Base-by-base conservation (phyloP, 1,139 yeast genomes). In the Meyerozyma smithsonii region DNA sequence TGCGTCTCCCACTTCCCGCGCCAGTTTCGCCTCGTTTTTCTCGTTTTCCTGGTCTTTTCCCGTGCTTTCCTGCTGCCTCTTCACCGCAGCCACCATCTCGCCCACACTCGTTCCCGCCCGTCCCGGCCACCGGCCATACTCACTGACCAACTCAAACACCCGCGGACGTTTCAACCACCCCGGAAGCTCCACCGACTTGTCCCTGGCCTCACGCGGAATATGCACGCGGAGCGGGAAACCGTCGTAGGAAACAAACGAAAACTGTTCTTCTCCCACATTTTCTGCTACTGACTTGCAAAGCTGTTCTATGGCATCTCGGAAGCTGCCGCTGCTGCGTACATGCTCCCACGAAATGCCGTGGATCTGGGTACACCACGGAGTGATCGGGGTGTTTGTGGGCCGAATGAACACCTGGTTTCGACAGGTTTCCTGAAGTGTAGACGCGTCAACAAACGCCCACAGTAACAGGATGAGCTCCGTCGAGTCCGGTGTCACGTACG, bases 121-220 rank as follows among this genome's bases (percentile, higher is more conserved):
- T n/a, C 15, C 11, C 56, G 81, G 84, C 88, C 89, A 85, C 52
- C 80, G 81, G 32, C 73, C 58, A 56, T 75, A 87, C 59, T 89
- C 97, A 43, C 72, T 76, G 51, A 77, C 75, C 44, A 90, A 64
- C 58, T 88, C 96, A 62, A 86, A 88, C 20, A 84, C 73, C 35
- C 81, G 70, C 2, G 96, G 88, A 49, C 81, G 82, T 55, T 82
- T 87, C 45, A 90, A 64, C 55, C 83, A 87, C 3, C 76, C 68
- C 0, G 97, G 96, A 44, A 90, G 69, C 3, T 69, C 75, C 41
- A 85, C 79, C 11, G 78, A 74, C 56, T 84, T 81, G 56, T 87
- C 95, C 32, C 87, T 70, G 8, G 95, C 88, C 56, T 87, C 95
- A 37, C 95, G 72, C 5, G 86, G 82, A 20, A 90, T 61, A 51